phyloP scores from a whole-genome alignment of 352 stramenopile species.

The Globisporangium sylvaticum region DNA sequence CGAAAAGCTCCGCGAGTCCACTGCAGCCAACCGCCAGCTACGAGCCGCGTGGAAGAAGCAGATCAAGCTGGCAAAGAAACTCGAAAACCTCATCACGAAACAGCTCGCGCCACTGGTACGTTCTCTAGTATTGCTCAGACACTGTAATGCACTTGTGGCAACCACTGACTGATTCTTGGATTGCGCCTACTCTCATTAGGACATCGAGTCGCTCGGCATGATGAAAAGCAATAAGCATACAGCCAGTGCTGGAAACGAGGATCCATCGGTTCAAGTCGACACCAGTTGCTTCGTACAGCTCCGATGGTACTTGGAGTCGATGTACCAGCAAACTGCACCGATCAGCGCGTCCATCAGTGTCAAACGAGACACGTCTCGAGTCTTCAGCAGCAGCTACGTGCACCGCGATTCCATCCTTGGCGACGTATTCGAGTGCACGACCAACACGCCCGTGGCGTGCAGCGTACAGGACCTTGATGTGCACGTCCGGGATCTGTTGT shows the following conservation, averaged over 20 bases:
- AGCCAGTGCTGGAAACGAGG: neutral
- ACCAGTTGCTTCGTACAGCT: neutral
- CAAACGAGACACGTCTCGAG: neutral
- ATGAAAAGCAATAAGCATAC: neutral
- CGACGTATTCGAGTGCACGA: slow-evolving; percentile 1
- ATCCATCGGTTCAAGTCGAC: neutral
- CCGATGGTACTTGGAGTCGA: neutral
- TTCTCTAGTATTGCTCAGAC: neutral
- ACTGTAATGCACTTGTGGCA: neutral
- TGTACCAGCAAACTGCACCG: neutral
- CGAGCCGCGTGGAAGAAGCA: slow-evolving; percentile 31
- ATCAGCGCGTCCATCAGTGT: neutral
- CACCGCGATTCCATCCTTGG: neutral
- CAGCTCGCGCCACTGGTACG: neutral
- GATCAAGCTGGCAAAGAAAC: slow-evolving; percentile 37
- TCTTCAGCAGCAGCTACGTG: slow-evolving; percentile 7
- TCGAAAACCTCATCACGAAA: slow-evolving; percentile 36
- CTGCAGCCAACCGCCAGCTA: slow-evolving; percentile 37
- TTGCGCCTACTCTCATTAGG: neutral
- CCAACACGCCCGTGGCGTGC: neutral
- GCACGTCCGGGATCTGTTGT: neutral
- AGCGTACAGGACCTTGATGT: neutral
- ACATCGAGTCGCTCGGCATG: neutral
- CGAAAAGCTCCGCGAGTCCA: slow-evolving; percentile 26
- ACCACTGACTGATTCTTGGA: neutral